Evolutionary conservation across 345 rosid genomes (phyloP).

Genomic region (Populus euphratica): DNA sequence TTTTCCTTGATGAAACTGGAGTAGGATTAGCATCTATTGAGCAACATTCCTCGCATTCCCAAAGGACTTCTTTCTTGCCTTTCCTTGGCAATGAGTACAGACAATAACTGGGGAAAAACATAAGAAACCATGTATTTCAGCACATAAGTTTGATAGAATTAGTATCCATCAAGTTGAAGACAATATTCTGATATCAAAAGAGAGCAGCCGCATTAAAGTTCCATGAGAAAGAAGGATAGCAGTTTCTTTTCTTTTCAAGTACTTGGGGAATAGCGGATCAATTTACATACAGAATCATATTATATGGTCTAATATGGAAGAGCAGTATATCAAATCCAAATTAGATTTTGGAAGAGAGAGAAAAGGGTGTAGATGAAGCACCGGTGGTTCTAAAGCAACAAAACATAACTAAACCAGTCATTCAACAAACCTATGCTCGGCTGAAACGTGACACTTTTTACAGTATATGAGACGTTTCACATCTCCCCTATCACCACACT

Average conservation of each 20-base stretch:
- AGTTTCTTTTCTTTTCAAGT: no score
- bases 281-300: no score
- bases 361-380: not conserved
- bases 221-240: not conserved
- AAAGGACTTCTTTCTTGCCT: conserved; percentile 5
- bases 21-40: conserved; percentile 3
- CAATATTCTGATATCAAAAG: not conserved
- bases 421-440: conserved; percentile 22
- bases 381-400: not conserved
- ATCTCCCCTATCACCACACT: conserved; percentile 20
- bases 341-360: not conserved
- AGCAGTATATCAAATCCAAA: no score
- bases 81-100: conserved; percentile 8
- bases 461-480: conserved; percentile 14
- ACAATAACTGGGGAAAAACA: conserved; percentile 21
- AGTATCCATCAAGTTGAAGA: no score
- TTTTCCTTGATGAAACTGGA: conserved; percentile 12
- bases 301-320: no score
- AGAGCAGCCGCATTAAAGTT: not conserved
- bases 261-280: no score
- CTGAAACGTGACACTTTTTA: conserved; percentile 15
- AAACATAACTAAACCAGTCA: not conserved
- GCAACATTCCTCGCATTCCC: conserved; percentile 24
- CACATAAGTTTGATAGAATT: not conserved
- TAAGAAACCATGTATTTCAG: not conserved